Conservation (phyloP, 345 rosid genomes). For the Brassica juncea region DNA sequence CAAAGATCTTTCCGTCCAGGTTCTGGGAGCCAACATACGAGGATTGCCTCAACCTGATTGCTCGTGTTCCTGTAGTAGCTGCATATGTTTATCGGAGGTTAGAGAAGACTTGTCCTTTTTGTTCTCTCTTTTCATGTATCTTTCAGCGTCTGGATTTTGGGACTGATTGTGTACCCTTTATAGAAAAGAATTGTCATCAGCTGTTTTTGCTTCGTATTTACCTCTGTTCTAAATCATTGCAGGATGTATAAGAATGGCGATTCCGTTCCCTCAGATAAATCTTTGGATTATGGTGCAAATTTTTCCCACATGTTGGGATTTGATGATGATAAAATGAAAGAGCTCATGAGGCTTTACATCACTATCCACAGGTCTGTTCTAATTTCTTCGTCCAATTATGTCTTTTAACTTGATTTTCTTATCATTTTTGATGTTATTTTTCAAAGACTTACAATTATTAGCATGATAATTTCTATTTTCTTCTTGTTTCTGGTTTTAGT, state of each 20-base stretch:
- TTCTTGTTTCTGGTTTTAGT: slow-evolving; percentile 49
- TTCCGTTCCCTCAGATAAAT: slow-evolving; percentile 61
- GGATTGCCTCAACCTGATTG: slow-evolving; percentile 88
- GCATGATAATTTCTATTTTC: not conserved
- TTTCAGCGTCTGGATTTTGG: slow-evolving; percentile 6
- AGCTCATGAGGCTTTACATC: slow-evolving; percentile 97
- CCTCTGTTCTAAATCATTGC: slow-evolving; percentile 25
- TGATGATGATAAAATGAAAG: slow-evolving; percentile 78
- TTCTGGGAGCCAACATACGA: slow-evolving; percentile 98
- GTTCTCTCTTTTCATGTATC: not conserved
- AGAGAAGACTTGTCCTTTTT: slow-evolving; percentile 34
- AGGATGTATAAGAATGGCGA: slow-evolving; percentile 88
- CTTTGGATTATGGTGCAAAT: slow-evolving; percentile 94
- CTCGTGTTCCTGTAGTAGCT: slow-evolving; percentile 86
- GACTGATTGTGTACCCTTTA: not conserved
- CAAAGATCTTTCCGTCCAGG: slow-evolving; percentile 47
- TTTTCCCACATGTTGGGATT: slow-evolving; percentile 94
- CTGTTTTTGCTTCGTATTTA: slow-evolving; percentile 14
- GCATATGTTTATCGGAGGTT: slow-evolving; percentile 89
- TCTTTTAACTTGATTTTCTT: not conserved
- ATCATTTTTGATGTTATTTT: not conserved
- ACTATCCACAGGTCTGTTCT: slow-evolving; percentile 81
- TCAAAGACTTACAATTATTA: not conserved
- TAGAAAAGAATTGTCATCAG: not conserved
- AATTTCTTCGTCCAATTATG: slow-evolving; percentile 8